Conservation (phyloP, 257 asterid species). For the Ilex asprella region DNA sequence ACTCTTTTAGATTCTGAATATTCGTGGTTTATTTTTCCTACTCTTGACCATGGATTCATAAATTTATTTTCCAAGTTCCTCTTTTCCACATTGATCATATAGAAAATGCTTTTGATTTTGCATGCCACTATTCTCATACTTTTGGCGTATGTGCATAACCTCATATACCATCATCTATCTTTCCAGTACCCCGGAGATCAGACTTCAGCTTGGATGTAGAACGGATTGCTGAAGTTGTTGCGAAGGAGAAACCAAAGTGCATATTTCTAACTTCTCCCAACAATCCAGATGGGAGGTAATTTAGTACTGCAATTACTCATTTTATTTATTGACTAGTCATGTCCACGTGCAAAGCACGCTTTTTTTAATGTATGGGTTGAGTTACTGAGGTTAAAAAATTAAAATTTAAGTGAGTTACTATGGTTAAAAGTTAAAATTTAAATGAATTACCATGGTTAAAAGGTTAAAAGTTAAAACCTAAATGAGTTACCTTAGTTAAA, state of each 20-base stretch:
- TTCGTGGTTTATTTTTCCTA: neutral
- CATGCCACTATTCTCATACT: neutral
- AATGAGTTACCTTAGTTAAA: too few species aligned
- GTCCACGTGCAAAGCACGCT: too few species aligned
- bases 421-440: too few species aligned
- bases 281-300: constrained; percentile 98
- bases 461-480: too few species aligned
- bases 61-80: constrained; percentile 3
- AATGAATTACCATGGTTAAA: too few species aligned
- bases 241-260: constrained; percentile 85
- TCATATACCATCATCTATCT: constrained; percentile 3
- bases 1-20: constrained; percentile 1
- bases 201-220: constrained; percentile 88
- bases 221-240: constrained; percentile 57
- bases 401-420: too few species aligned
- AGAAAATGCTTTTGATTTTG: neutral
- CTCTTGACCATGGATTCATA: constrained; percentile 3
- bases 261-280: constrained; percentile 93
- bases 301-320: constrained; percentile 10
- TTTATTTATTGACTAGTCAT: neutral
- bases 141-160: neutral
- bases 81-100: neutral
- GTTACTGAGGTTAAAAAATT: too few species aligned
- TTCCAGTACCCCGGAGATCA: constrained; percentile 69
- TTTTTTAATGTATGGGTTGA: too few species aligned